Conservation (phyloP, 352 stramenopile genomes). For the Aphanomyces astaci region DNA sequence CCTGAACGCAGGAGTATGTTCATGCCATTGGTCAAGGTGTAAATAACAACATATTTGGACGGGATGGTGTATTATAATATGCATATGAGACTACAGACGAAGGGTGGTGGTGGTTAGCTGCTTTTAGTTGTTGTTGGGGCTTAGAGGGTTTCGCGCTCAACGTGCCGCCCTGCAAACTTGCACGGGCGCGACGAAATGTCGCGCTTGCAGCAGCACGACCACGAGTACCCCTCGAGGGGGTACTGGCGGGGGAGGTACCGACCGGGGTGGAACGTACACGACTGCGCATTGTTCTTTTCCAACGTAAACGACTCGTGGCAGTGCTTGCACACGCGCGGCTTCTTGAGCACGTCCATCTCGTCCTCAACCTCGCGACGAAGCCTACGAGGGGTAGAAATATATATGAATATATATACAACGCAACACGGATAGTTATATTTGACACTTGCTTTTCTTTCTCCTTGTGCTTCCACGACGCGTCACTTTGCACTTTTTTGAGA, state of each 20-base stretch:
- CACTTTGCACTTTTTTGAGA: constrained; percentile 69
- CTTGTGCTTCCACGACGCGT: constrained; percentile 33
- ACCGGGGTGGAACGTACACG: constrained; percentile 68
- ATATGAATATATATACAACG: too few relatives aligned
- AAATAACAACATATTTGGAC: too few relatives aligned
- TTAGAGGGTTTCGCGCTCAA: constrained; percentile 30
- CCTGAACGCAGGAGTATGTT: neutral
- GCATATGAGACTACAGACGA: too few relatives aligned
- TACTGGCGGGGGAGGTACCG: constrained; percentile 70
- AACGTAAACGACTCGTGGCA: constrained; percentile 77
- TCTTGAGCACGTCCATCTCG: constrained; percentile 65
- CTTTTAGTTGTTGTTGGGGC: too few relatives aligned
- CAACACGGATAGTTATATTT: too few relatives aligned
- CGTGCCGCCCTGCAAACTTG: constrained; percentile 71
- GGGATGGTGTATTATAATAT: too few relatives aligned
- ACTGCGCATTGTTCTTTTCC: constrained; percentile 75
- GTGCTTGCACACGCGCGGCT: constrained; percentile 64
- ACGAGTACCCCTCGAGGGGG: constrained; percentile 72
- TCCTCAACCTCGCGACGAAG: constrained; percentile 36
- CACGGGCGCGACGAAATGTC: constrained; percentile 65
- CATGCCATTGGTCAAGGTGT: too few relatives aligned
- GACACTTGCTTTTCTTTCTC: constrained; percentile 27
- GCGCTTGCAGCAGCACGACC: constrained; percentile 76
- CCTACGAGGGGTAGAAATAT: too few relatives aligned
- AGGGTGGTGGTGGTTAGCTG: too few relatives aligned